A percentile compares a stretch with the other conserved stretches of the same genome.
Evolutionary conservation across 2,329 filamentous ascomycete species (phyloP).

Genomic region (Beauveria brongniartii): DNA sequence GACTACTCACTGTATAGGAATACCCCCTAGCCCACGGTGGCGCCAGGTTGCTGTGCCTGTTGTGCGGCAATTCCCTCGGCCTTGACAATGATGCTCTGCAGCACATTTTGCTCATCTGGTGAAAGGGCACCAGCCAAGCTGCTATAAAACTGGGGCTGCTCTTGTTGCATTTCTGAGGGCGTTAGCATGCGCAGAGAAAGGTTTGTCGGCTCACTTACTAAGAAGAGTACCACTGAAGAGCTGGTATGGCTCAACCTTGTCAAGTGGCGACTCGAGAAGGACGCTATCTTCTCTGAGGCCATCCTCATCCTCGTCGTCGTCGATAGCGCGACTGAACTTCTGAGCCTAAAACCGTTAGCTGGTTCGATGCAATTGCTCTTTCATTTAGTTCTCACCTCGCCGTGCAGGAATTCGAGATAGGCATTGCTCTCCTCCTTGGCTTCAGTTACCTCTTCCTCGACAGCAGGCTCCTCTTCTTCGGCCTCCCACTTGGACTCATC

Average conservation of each 20-base stretch:
- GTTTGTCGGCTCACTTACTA: slow-evolving; percentile 50
- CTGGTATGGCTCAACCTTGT: slow-evolving; percentile 90
- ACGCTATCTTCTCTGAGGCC: slow-evolving; percentile 90
- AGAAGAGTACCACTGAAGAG: slow-evolving; percentile 77
- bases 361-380: not conserved
- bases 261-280: slow-evolving; percentile 84
- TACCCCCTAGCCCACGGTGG: slow-evolving; percentile 11
- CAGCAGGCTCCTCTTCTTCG: slow-evolving; percentile 59
- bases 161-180: slow-evolving; percentile 68
- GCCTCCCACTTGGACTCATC: slow-evolving; percentile 75
- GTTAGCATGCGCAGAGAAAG: not conserved
- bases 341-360: slow-evolving; percentile 52
- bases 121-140: slow-evolving; percentile 71
- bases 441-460: slow-evolving; percentile 54
- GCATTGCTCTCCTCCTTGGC: slow-evolving; percentile 85
- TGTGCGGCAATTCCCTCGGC: slow-evolving; percentile 34
- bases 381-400: slow-evolving; percentile 55
- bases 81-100: slow-evolving; percentile 70
- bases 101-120: slow-evolving; percentile 70
- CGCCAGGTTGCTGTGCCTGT: slow-evolving; percentile 15
- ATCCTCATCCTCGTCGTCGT: slow-evolving; percentile 63
- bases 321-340: slow-evolving; percentile 66
- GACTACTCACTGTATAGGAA: not conserved
- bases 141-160: slow-evolving; percentile 83
- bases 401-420: slow-evolving; percentile 91